Conservation (phyloP, 2,329 filamentous ascomycete genomes). For the Trichoderma sp. region DNA sequence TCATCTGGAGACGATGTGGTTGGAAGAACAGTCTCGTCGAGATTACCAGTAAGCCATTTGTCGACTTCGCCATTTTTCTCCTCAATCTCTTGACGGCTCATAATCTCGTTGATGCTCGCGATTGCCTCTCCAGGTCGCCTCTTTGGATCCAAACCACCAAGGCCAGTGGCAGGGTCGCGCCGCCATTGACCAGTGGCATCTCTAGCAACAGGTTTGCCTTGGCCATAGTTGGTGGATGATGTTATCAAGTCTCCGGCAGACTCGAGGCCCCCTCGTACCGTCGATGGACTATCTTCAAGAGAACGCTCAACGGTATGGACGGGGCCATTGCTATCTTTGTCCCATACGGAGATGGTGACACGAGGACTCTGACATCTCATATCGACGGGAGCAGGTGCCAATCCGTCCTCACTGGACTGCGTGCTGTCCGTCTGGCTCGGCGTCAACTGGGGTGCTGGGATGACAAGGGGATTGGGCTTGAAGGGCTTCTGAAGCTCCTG, state of each 20-base stretch:
- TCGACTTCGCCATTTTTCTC: slow-evolving; percentile 56
- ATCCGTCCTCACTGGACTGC: slow-evolving; percentile 55
- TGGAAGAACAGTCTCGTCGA: slow-evolving; percentile 37
- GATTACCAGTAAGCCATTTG: slow-evolving; percentile 52
- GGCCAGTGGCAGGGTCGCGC: slow-evolving; percentile 45
- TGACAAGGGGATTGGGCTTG: slow-evolving; percentile 39
- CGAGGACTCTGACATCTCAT: slow-evolving; percentile 57
- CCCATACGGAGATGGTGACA: slow-evolving; percentile 62
- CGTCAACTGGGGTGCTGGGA: slow-evolving; percentile 47
- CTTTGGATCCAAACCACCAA: slow-evolving; percentile 53
- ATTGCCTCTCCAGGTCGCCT: slow-evolving; percentile 50
- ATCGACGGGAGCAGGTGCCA: slow-evolving; percentile 44
- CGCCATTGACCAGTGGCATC: slow-evolving; percentile 50
- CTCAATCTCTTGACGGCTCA: slow-evolving; percentile 45
- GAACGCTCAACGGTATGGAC: slow-evolving; percentile 47
- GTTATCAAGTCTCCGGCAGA: slow-evolving; percentile 48
- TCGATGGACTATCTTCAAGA: slow-evolving; percentile 45
- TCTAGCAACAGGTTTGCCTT: slow-evolving; percentile 35
- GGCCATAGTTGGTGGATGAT: slow-evolving; percentile 30
- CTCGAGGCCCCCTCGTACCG: slow-evolving; percentile 42
- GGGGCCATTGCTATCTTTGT: slow-evolving; percentile 46
- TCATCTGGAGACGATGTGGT: slow-evolving; percentile 37
- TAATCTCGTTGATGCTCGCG: slow-evolving; percentile 55
- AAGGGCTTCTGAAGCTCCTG: slow-evolving; percentile 49
- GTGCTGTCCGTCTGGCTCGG: slow-evolving; percentile 55